Percentiles rank a stretch among this genome's conserved stretches.
These are phyloP conservation scores for Rosa rugosa DNA, from an alignment of 306 rosid genomes.

Conservation along the genomic window DNA sequence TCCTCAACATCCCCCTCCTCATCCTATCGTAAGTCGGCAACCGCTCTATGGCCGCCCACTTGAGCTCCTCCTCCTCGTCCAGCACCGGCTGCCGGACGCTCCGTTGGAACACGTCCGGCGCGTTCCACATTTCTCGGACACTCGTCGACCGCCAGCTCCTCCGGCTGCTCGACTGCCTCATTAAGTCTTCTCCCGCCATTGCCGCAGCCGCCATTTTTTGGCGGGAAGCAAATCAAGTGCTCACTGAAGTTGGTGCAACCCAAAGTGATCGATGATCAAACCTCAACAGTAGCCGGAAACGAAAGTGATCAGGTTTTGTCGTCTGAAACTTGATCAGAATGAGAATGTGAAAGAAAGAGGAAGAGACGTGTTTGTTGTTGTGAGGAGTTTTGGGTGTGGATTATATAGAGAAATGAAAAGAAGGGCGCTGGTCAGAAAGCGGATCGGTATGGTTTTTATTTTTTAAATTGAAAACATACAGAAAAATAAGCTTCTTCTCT, in stretches of 20 bases:
- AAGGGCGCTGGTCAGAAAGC: neutral
- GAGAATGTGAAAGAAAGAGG: neutral
- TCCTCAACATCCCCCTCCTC: constrained; percentile 57
- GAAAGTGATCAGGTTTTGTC: no score
- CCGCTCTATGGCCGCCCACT: constrained; percentile 79
- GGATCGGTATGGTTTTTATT: no score
- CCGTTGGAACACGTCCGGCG: constrained; percentile 52
- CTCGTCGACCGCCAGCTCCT: constrained; percentile 52
- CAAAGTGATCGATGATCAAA: neutral
- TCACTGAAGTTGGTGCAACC: neutral
- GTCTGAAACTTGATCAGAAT: neutral
- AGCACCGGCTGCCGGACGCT: constrained; percentile 38
- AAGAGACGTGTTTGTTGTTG: neutral
- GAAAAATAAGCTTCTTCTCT: no score
- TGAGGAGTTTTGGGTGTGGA: neutral
- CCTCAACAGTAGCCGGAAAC: no score
- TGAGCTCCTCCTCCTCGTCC: constrained; percentile 64
- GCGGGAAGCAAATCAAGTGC: neutral
- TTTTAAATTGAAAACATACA: no score
- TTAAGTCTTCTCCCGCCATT: constrained; percentile 34
- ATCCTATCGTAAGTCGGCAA: constrained; percentile 71
- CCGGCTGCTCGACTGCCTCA: constrained; percentile 41
- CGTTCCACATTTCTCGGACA: constrained; percentile 47
- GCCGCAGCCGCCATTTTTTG: constrained; percentile 34
- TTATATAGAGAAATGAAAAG: neutral